Evolutionary conservation across 164 flowering plant species (phyloP).

Genomic region (Nelumbo lutea): DNA sequence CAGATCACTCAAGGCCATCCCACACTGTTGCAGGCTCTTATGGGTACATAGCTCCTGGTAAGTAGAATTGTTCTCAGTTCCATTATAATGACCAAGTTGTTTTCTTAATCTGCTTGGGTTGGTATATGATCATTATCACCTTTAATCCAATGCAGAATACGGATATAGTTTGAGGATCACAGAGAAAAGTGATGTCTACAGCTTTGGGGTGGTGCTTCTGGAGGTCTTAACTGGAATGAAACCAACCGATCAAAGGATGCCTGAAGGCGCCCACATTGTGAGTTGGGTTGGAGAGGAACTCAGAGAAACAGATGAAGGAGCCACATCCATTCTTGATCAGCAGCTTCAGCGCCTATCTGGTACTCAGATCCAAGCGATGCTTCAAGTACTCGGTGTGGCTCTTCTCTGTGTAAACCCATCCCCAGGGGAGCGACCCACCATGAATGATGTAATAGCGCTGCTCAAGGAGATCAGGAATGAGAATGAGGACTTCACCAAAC

Average conservation of each 20-base stretch:
- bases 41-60: slow-evolving; percentile 75
- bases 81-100: too few relatives aligned
- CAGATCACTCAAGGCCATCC: slow-evolving; percentile 30
- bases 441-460: slow-evolving; percentile 58
- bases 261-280: slow-evolving; percentile 48
- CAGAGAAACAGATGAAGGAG: slow-evolving; percentile 20
- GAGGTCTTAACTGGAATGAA: slow-evolving; percentile 58
- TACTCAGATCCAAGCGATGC: slow-evolving; percentile 50
- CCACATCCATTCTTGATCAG: slow-evolving; percentile 38
- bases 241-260: slow-evolving; percentile 40
- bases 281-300: slow-evolving; percentile 38
- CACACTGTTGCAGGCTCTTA: slow-evolving; percentile 53
- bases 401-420: slow-evolving; percentile 42
- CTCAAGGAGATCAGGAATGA: slow-evolving; percentile 47
- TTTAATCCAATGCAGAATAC: slow-evolving; percentile 39
- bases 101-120: too few relatives aligned
- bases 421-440: slow-evolving; percentile 55
- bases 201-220: slow-evolving; percentile 59
- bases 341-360: slow-evolving; percentile 31
- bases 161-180: slow-evolving; percentile 58
- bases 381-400: slow-evolving; percentile 59
- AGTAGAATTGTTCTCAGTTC: slow-evolving; percentile 10
- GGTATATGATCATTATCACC: not conserved
- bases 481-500: slow-evolving; percentile 33
- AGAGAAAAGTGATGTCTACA: slow-evolving; percentile 61